Base-by-base conservation (phyloP, 768 basidiomycete species). In the Phylloporus scabripes region DNA sequence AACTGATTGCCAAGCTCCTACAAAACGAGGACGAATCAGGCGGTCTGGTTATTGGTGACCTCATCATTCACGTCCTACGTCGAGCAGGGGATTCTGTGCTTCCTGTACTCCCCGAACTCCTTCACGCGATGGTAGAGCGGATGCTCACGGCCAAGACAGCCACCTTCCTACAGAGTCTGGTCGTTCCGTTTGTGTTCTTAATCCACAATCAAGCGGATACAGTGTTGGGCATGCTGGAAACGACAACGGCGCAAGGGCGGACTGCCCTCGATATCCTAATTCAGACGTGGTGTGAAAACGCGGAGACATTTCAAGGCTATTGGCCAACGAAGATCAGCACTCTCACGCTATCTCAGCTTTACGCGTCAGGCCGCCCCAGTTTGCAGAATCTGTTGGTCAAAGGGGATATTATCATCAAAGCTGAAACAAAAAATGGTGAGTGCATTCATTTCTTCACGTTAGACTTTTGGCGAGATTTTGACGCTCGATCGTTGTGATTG, bases 171-270 rank as follows among this genome's bases (percentile, higher is more conserved):
- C 95, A 96, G 78, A 92, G 89, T 58, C 77, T 99, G 11, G 77
- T 94, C 45, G 74, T 97, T 18, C 96, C 96, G 0, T 95, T 98
- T 64, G 89, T 92, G 1, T 97, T 94, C 73, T 73, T 99, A 18
- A 83, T 97, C 58, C 80, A 91, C 63, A 86, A 87, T 50, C 89
- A 96, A 60, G 80, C 83, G 20, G 85, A 92, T 54, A 81, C 82
- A 0, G 85, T 93, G 2, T 72, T 98, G 15, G 71, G 76, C 11
- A 75, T 96, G 24, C 74, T 98, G 18, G 90, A 94, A 57, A 71
- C 78, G 10, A 83, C 80, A 54, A 71, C 68, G 11, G 72, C 84
- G 9, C 71, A 79, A 39, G 81, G 77, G 18, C 76, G 81, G 24
- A 75, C 77, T 0, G 90, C 80, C 0, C 76, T 97, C n/a, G 84